Evolutionary conservation across 768 basidiomycete species (phyloP).

Genomic region (Naganishia kalamii): DNA sequence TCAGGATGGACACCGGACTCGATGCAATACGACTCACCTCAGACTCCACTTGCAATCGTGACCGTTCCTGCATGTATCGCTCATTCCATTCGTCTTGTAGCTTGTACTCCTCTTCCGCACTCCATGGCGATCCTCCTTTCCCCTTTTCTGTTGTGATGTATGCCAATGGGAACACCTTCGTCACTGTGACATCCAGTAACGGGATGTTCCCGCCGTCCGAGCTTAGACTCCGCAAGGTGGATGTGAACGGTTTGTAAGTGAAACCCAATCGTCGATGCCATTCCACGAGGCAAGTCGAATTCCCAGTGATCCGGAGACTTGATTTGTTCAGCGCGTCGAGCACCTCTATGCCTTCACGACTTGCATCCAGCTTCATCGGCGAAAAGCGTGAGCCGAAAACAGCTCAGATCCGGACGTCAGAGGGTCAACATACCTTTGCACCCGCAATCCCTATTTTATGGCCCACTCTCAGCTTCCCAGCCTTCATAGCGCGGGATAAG

Average conservation of each 20-base stretch:
- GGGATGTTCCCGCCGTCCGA: conserved; percentile 73
- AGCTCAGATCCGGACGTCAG: neutral
- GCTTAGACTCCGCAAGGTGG: conserved; percentile 70
- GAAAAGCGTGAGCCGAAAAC: neutral
- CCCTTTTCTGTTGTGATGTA: conserved; percentile 65
- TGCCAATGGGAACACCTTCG: conserved; percentile 69
- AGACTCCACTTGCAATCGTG: conserved; percentile 7
- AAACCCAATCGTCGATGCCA: conserved; percentile 90
- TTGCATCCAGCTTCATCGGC: conserved; percentile 57
- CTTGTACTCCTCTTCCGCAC: conserved; percentile 62
- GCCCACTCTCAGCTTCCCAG: conserved; percentile 65
- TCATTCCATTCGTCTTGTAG: conserved; percentile 60
- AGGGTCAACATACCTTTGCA: conserved; percentile 58
- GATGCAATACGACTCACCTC: neutral
- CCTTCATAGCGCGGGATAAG: conserved; percentile 62
- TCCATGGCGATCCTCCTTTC: conserved; percentile 58
- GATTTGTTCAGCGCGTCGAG: conserved; percentile 70
- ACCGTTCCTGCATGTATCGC: conserved; percentile 19
- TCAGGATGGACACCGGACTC: neutral
- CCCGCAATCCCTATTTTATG: conserved; percentile 75
- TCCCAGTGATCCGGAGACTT: conserved; percentile 65
- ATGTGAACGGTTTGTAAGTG: conserved; percentile 57
- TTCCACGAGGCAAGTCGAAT: conserved; percentile 73
- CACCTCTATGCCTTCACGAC: conserved; percentile 72
- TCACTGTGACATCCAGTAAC: conserved; percentile 66